Percentiles rank a stretch among this genome's conserved stretches.
Evolutionary conservation across 148 eudicot species (phyloP).

Genomic region (Rhododendron ovatum): DNA sequence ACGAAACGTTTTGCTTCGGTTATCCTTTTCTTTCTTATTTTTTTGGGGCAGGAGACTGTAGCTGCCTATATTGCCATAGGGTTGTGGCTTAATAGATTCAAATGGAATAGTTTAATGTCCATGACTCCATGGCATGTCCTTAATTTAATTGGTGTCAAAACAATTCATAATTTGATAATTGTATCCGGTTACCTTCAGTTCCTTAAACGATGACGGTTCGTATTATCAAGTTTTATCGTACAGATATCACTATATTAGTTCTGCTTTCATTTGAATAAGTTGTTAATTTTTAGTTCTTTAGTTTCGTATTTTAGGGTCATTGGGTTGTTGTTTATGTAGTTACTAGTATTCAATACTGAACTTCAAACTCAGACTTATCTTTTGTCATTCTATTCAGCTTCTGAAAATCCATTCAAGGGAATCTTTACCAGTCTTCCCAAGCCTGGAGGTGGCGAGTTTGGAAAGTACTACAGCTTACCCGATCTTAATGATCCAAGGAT

Average conservation of each 20-base stretch:
- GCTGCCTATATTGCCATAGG: neutral
- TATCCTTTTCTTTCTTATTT: neutral
- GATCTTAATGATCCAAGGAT: constrained; percentile 88
- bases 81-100: neutral
- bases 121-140: neutral
- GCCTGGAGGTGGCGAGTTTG: constrained; percentile 97
- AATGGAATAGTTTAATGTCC: neutral
- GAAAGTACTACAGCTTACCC: constrained; percentile 92
- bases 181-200: neutral
- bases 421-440: constrained; percentile 76
- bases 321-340: neutral
- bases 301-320: neutral
- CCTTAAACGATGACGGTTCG: neutral
- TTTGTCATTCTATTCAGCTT: constrained; percentile 43
- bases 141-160: neutral
- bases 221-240: neutral
- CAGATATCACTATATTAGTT: neutral
- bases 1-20: neutral
- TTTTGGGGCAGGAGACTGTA: neutral
- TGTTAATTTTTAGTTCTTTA: neutral
- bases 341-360: neutral
- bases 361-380: neutral
- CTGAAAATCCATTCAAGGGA: constrained; percentile 81
- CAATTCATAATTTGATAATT: neutral
- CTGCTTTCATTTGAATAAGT: neutral